phyloP scores from a whole-genome alignment of 2,329 filamentous ascomycete species.

The Apiospora phragmitis region DNA sequence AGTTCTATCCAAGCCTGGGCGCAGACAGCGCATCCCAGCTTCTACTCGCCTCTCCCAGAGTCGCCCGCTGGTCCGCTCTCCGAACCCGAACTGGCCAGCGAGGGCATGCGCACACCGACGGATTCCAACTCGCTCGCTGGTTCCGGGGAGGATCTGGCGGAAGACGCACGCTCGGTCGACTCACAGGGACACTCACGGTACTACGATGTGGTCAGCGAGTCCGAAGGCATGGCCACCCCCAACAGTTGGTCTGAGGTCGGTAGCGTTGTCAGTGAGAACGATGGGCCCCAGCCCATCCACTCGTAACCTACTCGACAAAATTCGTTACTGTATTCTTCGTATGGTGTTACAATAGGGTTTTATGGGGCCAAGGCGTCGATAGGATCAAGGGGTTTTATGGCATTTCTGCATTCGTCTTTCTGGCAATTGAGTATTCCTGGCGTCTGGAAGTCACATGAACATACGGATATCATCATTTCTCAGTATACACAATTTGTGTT shows the following conservation, averaged over 20 bases:
- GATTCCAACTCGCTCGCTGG: constrained; percentile 58
- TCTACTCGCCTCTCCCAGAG: constrained; percentile 61
- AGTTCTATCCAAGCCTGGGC: constrained; percentile 68
- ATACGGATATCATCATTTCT: background rate
- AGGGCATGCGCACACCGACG: constrained; percentile 58
- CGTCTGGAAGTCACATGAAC: background rate
- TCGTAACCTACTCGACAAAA: background rate
- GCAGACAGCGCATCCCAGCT: constrained; percentile 51
- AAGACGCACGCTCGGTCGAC: constrained; percentile 41
- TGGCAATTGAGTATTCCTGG: background rate
- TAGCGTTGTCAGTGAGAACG: constrained; percentile 60
- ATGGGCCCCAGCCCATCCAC: constrained; percentile 26
- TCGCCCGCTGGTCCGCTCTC: constrained; percentile 51
- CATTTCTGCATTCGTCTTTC: background rate
- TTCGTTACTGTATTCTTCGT: background rate
- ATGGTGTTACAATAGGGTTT: background rate
- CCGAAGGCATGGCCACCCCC: constrained; percentile 59
- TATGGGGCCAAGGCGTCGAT: background rate
- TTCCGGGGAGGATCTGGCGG: constrained; percentile 48
- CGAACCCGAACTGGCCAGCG: constrained; percentile 40
- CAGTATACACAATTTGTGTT: too few relatives aligned
- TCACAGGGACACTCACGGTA: constrained; percentile 32
- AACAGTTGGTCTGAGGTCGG: constrained; percentile 67
- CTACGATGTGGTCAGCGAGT: constrained; percentile 60
- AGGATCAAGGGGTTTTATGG: background rate